A percentile compares a stretch with the other conserved stretches of the same genome.
Conservation (phyloP, 495 filamentous ascomycete genomes). For the Penicillium coffeae region DNA sequence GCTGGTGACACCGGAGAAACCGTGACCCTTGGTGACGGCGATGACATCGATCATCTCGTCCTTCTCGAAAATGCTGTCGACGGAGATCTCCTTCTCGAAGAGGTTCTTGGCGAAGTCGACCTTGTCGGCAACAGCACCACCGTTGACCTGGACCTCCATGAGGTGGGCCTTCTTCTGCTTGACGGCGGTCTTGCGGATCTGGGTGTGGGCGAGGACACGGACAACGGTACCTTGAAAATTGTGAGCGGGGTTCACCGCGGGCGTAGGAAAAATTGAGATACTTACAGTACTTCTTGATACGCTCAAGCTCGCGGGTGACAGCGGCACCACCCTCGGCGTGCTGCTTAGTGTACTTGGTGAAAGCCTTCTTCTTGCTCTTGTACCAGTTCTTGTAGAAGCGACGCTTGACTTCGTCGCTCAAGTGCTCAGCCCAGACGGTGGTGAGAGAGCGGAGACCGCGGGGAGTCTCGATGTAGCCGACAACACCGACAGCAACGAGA, state of each 20-base stretch:
- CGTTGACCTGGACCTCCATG: constrained; percentile 99
- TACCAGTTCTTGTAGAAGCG: constrained; percentile 99
- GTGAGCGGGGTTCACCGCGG: background rate
- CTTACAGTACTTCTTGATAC: constrained; percentile 98
- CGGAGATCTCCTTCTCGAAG: constrained; percentile 96
- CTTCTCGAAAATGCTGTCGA: constrained; percentile 96
- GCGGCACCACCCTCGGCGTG: constrained; percentile 89
- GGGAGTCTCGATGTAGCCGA: constrained; percentile 99
- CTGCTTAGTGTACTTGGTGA: constrained; percentile 99
- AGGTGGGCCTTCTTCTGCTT: constrained; percentile 99
- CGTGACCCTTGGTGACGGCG: constrained; percentile 99
- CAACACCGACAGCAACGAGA: constrained; percentile 98
- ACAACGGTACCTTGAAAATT: constrained; percentile 66
- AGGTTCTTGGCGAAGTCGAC: constrained; percentile 89
- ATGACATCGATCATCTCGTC: constrained; percentile 99
- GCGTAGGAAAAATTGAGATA: no score
- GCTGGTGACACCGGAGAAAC: constrained; percentile 93
- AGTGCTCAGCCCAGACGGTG: constrained; percentile 99
- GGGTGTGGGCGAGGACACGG: constrained; percentile 97
- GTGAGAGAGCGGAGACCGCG: constrained; percentile 98
- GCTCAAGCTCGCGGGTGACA: constrained; percentile 94
- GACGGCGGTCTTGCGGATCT: constrained; percentile 97
- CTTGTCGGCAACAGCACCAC: constrained; percentile 91
- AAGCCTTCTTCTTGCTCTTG: constrained; percentile 99
- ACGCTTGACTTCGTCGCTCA: constrained; percentile 96